phyloP scores from a whole-genome alignment of 805 yeast species.

The Kuraishia borneana region DNA sequence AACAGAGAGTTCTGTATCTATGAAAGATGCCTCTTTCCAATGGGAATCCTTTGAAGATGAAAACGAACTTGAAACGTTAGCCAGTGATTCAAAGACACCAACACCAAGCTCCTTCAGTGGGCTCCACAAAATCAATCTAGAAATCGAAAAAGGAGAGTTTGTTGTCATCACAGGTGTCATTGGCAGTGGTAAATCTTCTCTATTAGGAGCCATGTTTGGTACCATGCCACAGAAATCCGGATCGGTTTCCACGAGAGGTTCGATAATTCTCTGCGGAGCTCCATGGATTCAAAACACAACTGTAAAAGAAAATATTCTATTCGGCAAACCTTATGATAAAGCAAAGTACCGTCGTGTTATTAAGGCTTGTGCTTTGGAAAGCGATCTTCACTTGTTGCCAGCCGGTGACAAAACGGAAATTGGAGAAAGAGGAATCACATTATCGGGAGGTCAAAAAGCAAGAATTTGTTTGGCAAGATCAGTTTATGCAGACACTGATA shows the following conservation, averaged over 20 bases:
- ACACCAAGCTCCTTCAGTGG: slow-evolving; percentile 38
- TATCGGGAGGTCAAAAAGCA: slow-evolving; percentile 86
- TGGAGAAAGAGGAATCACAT: slow-evolving; percentile 77
- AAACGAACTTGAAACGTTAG: slow-evolving; percentile 10
- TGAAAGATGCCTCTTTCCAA: slow-evolving; percentile 20
- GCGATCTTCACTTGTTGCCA: slow-evolving; percentile 56
- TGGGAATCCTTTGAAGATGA: slow-evolving; percentile 30
- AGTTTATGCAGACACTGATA: slow-evolving; percentile 58
- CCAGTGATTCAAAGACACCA: slow-evolving; percentile 3
- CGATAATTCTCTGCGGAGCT: slow-evolving; percentile 27
- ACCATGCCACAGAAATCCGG: slow-evolving; percentile 50
- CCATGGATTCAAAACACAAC: slow-evolving; percentile 89
- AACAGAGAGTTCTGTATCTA: slow-evolving; percentile 7
- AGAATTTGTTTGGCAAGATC: slow-evolving; percentile 72
- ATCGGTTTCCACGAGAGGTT: slow-evolving; percentile 39
- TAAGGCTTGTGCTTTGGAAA: slow-evolving; percentile 52
- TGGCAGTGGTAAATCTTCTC: slow-evolving; percentile 75
- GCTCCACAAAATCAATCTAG: slow-evolving; percentile 37
- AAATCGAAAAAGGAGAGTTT: slow-evolving; percentile 53
- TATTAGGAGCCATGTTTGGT: slow-evolving; percentile 61
- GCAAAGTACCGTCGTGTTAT: slow-evolving; percentile 41
- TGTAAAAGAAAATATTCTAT: slow-evolving; percentile 60
- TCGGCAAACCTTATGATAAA: slow-evolving; percentile 47
- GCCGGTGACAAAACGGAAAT: slow-evolving; percentile 74
- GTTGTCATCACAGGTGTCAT: slow-evolving; percentile 62